Evolutionary conservation across 805 yeast genomes (phyloP), one percentile per base, ranked within the genome.

Genomic region (Candida pseudoglaebosa): DNA sequence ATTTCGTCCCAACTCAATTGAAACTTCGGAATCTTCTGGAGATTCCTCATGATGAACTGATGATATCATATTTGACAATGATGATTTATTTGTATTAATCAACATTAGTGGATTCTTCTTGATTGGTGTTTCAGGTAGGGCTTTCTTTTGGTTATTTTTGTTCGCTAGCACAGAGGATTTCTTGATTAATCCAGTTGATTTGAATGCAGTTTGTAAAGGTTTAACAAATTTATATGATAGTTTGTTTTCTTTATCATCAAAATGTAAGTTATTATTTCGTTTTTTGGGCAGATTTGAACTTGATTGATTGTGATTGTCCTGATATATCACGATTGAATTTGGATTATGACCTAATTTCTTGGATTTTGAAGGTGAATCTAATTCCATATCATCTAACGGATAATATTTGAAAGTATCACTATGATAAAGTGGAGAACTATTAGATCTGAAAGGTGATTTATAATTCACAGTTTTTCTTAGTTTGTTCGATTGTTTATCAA

Each of bases 181-280:
- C 65, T 61, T 83, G 67, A 81, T 59, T 24, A 87, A 62, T 0
- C 96, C 96, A 0, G 85, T 65, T 2, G 90, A 75, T 56, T 78
- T 72, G 59, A 87, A 87, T 12, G 93, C 95, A 0, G 90, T 82
- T 56, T 86, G 95, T 28, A 87, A 69, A 2, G 96, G 96, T 54
- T 83, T 84, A 16, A 84, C 93, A 34, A 78, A 76, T 46, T 78
- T 75, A 59, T 82, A 85, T 8, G 69, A 63, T 2, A 57, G 43
- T 34, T 56, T 57, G 37, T 67, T 67, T 37, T 67, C 73, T 43
- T 67, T 66, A 42, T 67, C 64, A 24, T 65, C 65, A 37, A 39
- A 37, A 17, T 34, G 12, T 9, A 20, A 32, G 3, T 24, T 14
- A 15, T 16, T 5, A 29, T 21, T 15, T 20, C 29, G 21, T 21